Percentiles rank a stretch among this genome's conserved stretches.
Conservation (phyloP, 1,284 basidiomycete species). For the Ganoderma meredithae region DNA sequence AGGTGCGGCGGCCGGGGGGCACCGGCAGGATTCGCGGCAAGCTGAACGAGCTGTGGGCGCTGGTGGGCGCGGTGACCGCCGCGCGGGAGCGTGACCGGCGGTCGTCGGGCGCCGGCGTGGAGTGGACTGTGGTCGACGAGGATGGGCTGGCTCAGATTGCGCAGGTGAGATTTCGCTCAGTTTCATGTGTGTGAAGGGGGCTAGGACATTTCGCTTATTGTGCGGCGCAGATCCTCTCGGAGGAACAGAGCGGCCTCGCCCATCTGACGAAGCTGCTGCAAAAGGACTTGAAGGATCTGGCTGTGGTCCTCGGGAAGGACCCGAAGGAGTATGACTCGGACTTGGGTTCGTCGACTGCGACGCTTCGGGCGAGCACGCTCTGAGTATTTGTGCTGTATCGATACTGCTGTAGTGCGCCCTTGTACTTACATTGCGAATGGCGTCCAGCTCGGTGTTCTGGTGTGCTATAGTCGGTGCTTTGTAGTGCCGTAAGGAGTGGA, state of each 20-base stretch:
- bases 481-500: constrained; percentile 11
- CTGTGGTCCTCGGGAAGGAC: constrained; percentile 67
- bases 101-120: constrained; percentile 48
- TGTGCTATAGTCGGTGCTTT: too few relatives aligned
- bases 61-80: constrained; percentile 81
- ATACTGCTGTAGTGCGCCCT: constrained; percentile 2
- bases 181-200: background rate
- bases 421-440: background rate
- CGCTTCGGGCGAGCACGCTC: constrained; percentile 46
- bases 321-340: constrained; percentile 47
- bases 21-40: constrained; percentile 76
- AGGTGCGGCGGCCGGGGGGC: constrained; percentile 63
- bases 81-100: constrained; percentile 60
- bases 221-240: constrained; percentile 67
- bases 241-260: constrained; percentile 83
- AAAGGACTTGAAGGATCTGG: constrained; percentile 72
- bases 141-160: constrained; percentile 81
- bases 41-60: constrained; percentile 86
- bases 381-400: constrained; percentile 14
- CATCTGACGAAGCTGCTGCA: constrained; percentile 82
- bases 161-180: constrained; percentile 53
- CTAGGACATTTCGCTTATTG: constrained; percentile 6
- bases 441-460: too few relatives aligned
- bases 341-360: constrained; percentile 40
- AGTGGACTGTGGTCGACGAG: constrained; percentile 88